Percentiles rank a stretch among this genome's conserved stretches.
These are phyloP conservation scores for Claviceps sp. DNA, from an alignment of 2,329 filamentous ascomycete genomes.

Conservation along the genomic window DNA sequence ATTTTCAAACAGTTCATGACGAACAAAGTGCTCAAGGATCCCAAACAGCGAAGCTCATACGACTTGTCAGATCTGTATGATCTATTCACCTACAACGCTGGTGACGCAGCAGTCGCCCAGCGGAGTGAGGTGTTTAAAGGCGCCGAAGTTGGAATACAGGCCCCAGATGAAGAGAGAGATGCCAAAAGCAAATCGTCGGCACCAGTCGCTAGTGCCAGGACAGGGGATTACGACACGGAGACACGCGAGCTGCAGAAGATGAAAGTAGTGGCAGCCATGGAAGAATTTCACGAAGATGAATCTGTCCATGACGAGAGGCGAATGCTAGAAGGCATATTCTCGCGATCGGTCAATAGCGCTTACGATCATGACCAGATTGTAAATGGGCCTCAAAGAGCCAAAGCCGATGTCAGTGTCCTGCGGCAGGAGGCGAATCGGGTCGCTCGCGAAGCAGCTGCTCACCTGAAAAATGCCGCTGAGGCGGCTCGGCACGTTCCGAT, in stretches of 20 bases:
- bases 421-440: constrained; percentile 70
- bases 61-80: constrained; percentile 84
- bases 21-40: constrained; percentile 90
- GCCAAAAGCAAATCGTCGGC: constrained; percentile 3
- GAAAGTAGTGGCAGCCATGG: constrained; percentile 48
- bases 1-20: constrained; percentile 98
- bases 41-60: constrained; percentile 84
- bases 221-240: constrained; percentile 16
- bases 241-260: constrained; percentile 37
- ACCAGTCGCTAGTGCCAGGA: constrained; percentile 5
- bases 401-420: constrained; percentile 65
- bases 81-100: constrained; percentile 58
- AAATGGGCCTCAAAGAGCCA: constrained; percentile 56
- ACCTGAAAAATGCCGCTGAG: constrained; percentile 60
- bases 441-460: constrained; percentile 62
- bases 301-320: constrained; percentile 51
- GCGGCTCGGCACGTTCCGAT: constrained; percentile 60
- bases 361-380: constrained; percentile 90
- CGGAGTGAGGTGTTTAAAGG: constrained; percentile 78
- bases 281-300: constrained; percentile 45
- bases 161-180: constrained; percentile 4
- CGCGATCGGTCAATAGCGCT: constrained; percentile 76
- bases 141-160: constrained; percentile 49
- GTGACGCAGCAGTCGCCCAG: constrained; percentile 48
- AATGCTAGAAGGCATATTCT: constrained; percentile 81